Conservation (phyloP, 345 rosid genomes). For the Durio zibethinus region DNA sequence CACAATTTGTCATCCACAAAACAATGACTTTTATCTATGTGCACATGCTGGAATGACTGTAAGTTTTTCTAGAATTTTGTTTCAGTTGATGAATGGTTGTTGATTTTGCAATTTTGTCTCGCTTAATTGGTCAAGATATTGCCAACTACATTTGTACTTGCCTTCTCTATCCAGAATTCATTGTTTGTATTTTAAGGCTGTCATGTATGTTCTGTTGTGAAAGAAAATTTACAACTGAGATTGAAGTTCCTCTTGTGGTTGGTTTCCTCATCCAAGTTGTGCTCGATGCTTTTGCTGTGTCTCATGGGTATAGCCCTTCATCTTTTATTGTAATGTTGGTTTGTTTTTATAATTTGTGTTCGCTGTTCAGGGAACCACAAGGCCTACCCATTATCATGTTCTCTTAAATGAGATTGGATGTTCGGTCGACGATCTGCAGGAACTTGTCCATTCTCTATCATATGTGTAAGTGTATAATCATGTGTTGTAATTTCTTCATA, state of each 20-base stretch:
- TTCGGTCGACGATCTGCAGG: constrained; percentile 65
- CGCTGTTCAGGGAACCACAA: constrained; percentile 54
- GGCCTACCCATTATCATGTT: constrained; percentile 79
- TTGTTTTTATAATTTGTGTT: background rate
- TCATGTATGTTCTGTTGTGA: no score
- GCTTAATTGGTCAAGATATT: background rate
- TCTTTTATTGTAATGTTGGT: background rate
- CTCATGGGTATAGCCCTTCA: no score
- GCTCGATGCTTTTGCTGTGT: background rate
- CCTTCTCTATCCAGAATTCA: no score
- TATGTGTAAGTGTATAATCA: constrained; percentile 47
- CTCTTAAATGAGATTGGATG: constrained; percentile 61
- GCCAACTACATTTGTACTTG: no score
- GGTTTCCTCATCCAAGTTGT: background rate
- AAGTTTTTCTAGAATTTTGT: constrained; percentile 3
- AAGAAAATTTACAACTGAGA: background rate
- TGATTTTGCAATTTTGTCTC: background rate
- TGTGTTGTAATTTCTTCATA: background rate
- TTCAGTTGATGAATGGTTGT: background rate
- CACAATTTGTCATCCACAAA: constrained; percentile 36
- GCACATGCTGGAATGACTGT: constrained; percentile 51
- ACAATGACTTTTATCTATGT: constrained; percentile 42
- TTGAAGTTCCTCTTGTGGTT: background rate
- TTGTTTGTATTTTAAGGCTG: no score
- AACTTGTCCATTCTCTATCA: constrained; percentile 66